phyloP scores from a whole-genome alignment of 1,139 yeast genomes.

The Schizosaccharomyces versatilis region DNA sequence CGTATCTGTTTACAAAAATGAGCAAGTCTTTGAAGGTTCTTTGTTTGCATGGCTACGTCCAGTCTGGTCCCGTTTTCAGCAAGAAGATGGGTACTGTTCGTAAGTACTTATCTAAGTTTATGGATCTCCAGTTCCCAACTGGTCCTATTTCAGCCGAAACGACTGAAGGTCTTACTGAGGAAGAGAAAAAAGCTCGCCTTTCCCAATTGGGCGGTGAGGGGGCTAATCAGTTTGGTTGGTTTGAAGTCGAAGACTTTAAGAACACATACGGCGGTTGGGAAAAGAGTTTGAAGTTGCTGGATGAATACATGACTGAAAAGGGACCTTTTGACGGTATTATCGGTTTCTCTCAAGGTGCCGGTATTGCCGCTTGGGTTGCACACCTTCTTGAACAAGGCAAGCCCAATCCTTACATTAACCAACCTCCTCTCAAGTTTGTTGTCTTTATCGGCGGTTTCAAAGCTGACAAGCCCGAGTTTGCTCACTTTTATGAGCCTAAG shows the following conservation, averaged over 20 bases:
- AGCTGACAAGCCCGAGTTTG: conserved; percentile 32
- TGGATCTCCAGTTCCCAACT: neutral
- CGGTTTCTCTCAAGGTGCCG: conserved; percentile 91
- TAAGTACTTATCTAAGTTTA: neutral
- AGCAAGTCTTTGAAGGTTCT: neutral
- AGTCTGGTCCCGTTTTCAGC: neutral
- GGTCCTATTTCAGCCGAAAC: neutral
- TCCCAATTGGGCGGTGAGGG: conserved; percentile 7
- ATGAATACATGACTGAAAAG: conserved; percentile 32
- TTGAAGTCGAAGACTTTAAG: conserved; percentile 5
- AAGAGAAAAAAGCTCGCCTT: conserved; percentile 6
- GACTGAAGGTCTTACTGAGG: conserved; percentile 2
- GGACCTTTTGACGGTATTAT: conserved; percentile 81
- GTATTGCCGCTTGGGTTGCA: conserved; percentile 30
- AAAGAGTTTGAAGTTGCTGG: conserved; percentile 3
- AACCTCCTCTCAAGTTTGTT: conserved; percentile 40
- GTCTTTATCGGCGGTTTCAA: conserved; percentile 61
- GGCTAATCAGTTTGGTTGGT: conserved; percentile 8
- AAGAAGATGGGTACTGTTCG: conserved; percentile 1
- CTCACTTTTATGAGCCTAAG: conserved; percentile 24
- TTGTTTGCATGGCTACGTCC: neutral
- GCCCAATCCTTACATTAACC: conserved; percentile 13
- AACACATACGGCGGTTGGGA: conserved; percentile 4
- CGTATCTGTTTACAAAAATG: neutral
- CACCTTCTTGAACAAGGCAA: conserved; percentile 6